Base-by-base conservation (phyloP, 768 basidiomycete species). In the Podaxis carcinomalis region DNA sequence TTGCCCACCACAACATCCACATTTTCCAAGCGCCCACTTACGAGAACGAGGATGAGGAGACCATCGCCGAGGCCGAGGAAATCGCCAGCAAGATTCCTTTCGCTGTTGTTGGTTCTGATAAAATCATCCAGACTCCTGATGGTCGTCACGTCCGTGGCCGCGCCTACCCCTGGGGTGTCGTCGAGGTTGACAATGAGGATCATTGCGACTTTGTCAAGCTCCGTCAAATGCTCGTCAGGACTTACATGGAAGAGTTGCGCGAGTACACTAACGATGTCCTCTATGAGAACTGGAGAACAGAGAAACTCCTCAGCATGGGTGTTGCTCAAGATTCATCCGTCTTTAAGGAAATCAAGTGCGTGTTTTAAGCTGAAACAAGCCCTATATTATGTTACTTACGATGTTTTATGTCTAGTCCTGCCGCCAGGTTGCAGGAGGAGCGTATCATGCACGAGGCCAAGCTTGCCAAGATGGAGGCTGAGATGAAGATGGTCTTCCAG, bases 401-500 rank as follows among this genome's bases (percentile, higher is more conserved):
- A 71, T 39, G 69, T 52, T 25, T 56, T 62, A 40, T 59, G 57
- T 61, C 1, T 67, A 98, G 96, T 77, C 97, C 97, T 64, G 95
- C 95, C 52, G 92, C 91, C 62, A 90, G 94, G 75, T 85, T 93
- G 78, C 94, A 95, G 65, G 97, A 99, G 72, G 97, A 99, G 72
- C 92, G 97, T 59, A 81, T 93, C 56, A 75, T 98, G 70, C 96
- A 99, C 77, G 96, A 99, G 77, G 91, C 92, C 67, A 98, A 98
- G 75, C 86, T 99, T 57, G 86, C 93, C 59, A 99, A 99, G 87
- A 98, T 98, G 90, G 97, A 99, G 79, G 92, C 95, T 59, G 97
- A 98, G 83, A 99, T 99, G 97, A 98, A 98, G 87, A 94, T 96
- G 93, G 97, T 99, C 68, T 99, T 99, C 94, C 95, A 95, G 73